Conservation (phyloP, 2,329 filamentous ascomycete species). For the Nemania abortiva region DNA sequence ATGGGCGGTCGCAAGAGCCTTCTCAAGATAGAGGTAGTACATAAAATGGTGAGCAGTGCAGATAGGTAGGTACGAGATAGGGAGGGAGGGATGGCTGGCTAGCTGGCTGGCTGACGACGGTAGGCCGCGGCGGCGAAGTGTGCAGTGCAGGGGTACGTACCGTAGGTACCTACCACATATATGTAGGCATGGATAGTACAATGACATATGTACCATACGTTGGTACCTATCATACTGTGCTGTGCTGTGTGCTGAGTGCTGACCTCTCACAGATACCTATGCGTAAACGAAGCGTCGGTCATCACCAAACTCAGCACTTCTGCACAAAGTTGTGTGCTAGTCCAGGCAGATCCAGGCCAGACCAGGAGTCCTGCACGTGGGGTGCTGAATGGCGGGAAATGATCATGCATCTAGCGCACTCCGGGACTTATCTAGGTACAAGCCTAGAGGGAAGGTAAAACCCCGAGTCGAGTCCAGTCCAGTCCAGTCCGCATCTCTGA, state of each 20-base stretch:
- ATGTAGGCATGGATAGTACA: too few relatives aligned
- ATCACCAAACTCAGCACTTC: constrained; percentile 36
- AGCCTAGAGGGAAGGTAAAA: background rate
- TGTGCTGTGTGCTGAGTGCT: constrained; percentile 12
- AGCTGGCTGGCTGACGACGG: constrained; percentile 13
- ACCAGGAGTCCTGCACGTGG: constrained; percentile 43
- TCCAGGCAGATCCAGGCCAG: constrained; percentile 5
- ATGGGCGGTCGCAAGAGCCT: constrained; percentile 22
- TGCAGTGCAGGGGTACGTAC: constrained; percentile 11
- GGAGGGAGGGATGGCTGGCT: background rate
- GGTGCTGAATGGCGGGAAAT: constrained; percentile 47
- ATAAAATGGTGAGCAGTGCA: constrained; percentile 12
- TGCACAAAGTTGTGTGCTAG: constrained; percentile 23
- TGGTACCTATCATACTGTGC: background rate
- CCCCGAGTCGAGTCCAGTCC: background rate
- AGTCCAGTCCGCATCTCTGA: too few relatives aligned
- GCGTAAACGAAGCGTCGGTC: constrained; percentile 27
- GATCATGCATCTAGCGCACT: constrained; percentile 27
- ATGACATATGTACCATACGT: background rate
- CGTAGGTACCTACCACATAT: background rate
- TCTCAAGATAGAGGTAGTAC: constrained; percentile 23
- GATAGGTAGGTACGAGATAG: background rate
- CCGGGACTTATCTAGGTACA: background rate
- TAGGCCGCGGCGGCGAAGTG: constrained; percentile 9
- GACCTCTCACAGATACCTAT: constrained; percentile 35